These are phyloP conservation scores for Suhomyces sp. DNA, from an alignment of 805 yeast species.

Conservation along the genomic window DNA sequence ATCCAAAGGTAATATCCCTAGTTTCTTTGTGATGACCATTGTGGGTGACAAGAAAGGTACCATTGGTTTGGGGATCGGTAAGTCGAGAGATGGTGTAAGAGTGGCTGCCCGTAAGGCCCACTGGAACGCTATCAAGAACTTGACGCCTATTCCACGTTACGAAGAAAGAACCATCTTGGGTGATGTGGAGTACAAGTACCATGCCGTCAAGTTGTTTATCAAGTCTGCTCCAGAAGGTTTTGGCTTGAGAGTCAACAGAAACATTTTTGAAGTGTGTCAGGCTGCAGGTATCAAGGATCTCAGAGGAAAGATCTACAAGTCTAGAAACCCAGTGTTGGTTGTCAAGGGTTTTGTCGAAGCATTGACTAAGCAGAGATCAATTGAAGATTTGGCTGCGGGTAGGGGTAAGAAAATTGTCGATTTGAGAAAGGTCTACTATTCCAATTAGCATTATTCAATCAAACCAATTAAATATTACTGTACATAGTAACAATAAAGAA, in stretches of 20 bases:
- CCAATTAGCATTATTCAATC: slow-evolving; percentile 17
- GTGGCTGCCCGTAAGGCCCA: slow-evolving; percentile 80
- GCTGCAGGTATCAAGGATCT: slow-evolving; percentile 93
- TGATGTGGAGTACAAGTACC: slow-evolving; percentile 75
- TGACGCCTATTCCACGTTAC: slow-evolving; percentile 76
- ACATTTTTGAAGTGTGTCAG: slow-evolving; percentile 85
- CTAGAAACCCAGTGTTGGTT: slow-evolving; percentile 93
- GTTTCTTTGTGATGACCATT: slow-evolving; percentile 78
- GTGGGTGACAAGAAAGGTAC: slow-evolving; percentile 93
- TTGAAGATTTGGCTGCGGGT: slow-evolving; percentile 83
- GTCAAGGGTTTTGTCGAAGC: slow-evolving; percentile 89
- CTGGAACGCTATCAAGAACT: slow-evolving; percentile 89
- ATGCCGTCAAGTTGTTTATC: slow-evolving; percentile 78
- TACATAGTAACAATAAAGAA: not conserved
- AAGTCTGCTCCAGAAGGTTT: slow-evolving; percentile 90
- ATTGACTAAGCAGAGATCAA: slow-evolving; percentile 69
- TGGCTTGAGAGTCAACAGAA: slow-evolving; percentile 88
- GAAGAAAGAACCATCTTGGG: slow-evolving; percentile 91
- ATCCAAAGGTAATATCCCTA: slow-evolving; percentile 82
- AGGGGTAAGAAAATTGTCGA: slow-evolving; percentile 96
- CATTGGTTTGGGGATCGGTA: slow-evolving; percentile 94
- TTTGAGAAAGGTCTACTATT: slow-evolving; percentile 84
- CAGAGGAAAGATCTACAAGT: slow-evolving; percentile 85
- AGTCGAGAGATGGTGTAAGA: slow-evolving; percentile 72
- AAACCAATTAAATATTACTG: not conserved